These are phyloP conservation scores for Collybiopsis confluens DNA, from an alignment of 768 basidiomycete species.

Conservation along the genomic window DNA sequence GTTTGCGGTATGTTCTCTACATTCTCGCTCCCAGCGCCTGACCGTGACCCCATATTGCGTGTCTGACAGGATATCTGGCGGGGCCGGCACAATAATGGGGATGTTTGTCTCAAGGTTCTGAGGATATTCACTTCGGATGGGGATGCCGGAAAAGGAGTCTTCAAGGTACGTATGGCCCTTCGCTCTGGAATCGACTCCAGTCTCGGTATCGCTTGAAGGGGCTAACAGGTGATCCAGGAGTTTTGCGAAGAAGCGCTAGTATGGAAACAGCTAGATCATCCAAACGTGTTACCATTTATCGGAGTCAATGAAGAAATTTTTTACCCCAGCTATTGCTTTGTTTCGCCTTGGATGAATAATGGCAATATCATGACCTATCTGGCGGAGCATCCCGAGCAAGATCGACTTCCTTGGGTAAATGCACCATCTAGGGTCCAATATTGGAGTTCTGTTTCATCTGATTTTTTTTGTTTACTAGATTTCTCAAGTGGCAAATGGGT, in stretches of 20 bases:
- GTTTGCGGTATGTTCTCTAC: conserved; percentile 2
- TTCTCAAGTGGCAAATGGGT: not conserved
- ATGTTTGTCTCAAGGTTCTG: conserved; percentile 10
- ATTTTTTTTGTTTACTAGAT: not conserved
- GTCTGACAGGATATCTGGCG: conserved; percentile 9
- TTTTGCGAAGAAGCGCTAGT: conserved; percentile 20
- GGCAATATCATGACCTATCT: conserved; percentile 19
- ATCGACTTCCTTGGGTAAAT: not conserved
- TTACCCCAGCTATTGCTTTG: conserved; percentile 14
- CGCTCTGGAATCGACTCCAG: not conserved
- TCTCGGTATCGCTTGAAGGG: no score
- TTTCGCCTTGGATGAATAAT: conserved; percentile 25
- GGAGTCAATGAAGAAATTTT: conserved; percentile 18
- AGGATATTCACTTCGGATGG: conserved; percentile 5
- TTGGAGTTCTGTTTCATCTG: no score
- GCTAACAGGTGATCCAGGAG: conserved; percentile 14
- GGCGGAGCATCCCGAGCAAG: conserved; percentile 8
- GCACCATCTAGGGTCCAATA: no score
- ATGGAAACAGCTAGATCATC: conserved; percentile 17
- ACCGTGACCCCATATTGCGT: no score
- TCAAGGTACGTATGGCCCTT: conserved; percentile 3
- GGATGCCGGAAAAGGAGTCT: not conserved
- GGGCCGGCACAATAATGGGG: not conserved
- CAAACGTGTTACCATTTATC: conserved; percentile 16
- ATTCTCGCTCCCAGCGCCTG: no score